A percentile compares a stretch with the other conserved stretches of the same genome.
Conservation (phyloP, 768 basidiomycete genomes). For the Chalciporus chontae region DNA sequence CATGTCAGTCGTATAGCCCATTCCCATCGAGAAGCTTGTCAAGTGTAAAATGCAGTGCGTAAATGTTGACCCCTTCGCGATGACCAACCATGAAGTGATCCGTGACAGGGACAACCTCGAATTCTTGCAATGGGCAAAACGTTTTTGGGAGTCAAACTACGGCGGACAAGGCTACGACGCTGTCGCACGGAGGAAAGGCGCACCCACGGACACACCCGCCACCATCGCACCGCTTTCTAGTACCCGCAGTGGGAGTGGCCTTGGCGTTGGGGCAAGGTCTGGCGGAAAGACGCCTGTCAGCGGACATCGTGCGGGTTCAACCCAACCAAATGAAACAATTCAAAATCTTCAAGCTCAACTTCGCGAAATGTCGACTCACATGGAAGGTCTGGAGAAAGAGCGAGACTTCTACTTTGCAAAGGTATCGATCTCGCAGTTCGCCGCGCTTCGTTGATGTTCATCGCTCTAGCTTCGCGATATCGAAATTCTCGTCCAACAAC, state of each 20-base stretch:
- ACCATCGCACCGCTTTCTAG: slow-evolving; percentile 67
- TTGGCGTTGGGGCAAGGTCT: slow-evolving; percentile 40
- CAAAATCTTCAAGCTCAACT: slow-evolving; percentile 72
- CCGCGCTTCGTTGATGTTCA: slow-evolving; percentile 5
- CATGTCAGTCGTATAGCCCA: slow-evolving; percentile 54
- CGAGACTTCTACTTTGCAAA: slow-evolving; percentile 98
- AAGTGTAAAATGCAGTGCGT: slow-evolving; percentile 99
- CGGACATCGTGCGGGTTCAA: slow-evolving; percentile 63
- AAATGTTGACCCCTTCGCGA: slow-evolving; percentile 2
- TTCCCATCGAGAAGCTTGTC: slow-evolving; percentile 89
- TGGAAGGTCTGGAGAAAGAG: slow-evolving; percentile 95
- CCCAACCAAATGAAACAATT: slow-evolving; percentile 65
- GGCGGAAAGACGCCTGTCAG: slow-evolving; percentile 72
- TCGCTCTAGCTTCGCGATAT: slow-evolving; percentile 83
- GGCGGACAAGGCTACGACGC: slow-evolving; percentile 87
- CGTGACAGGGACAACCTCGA: slow-evolving; percentile 87
- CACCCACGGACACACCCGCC: slow-evolving; percentile 69
- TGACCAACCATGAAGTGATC: slow-evolving; percentile 12
- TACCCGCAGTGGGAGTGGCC: slow-evolving; percentile 37
- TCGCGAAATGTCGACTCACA: slow-evolving; percentile 72
- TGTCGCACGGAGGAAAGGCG: slow-evolving; percentile 75
- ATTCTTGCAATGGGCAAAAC: slow-evolving; percentile 96
- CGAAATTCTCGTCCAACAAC: slow-evolving; percentile 87
- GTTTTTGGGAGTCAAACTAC: slow-evolving; percentile 93
- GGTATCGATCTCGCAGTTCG: slow-evolving; percentile 42